Base-by-base conservation (phyloP, 306 rosid species). In the Lablab purpureus region DNA sequence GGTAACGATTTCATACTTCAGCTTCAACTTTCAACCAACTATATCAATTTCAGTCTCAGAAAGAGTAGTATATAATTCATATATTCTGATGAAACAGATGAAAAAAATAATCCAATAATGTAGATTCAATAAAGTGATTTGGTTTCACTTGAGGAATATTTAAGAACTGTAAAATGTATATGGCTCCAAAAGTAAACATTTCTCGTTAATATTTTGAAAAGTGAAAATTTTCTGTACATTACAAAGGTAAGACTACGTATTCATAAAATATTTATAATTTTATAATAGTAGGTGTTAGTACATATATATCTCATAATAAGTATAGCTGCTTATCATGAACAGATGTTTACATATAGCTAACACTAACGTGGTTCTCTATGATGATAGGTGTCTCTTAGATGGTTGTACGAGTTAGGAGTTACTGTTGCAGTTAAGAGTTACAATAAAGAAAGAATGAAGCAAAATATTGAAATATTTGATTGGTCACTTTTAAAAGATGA, bases 391-490 rank as follows among this genome's bases (percentile, higher is more conserved):
- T 55, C 79, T 60, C 77, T 86, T n/a, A 81, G 91, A 79, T 88
- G 90, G 90, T 41, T 83, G 4, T 84, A 84, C 22, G 89, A 88
- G 65, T 62, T 50, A 78, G 89, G 90, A 0, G 85, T 73, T 15
- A 75, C 82, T 8, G 0, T 86, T 5, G 87, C 69, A 17, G 88
- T 83, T 12, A 86, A 88, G 85, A 90, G 94, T 79, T 84, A 77
- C 81, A 83, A 88, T 54, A 88, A 76, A 8, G 85, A 84, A 50
- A 84, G 91, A 50, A 32, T 90, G 85, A 85, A 83, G 46, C 76
- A 90, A 71, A 88, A 90, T 28, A 10, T 86, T 10, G 82, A 82
- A 25, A 84, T 88, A 55, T 90, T 87, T 80, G 90, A 86, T 25
- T 88, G 90, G 88, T 75, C 79, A 18, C 84, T 87, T n/a, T 49